phyloP scores from a whole-genome alignment of 345 rosid genomes.

The Hibiscus syriacus region DNA sequence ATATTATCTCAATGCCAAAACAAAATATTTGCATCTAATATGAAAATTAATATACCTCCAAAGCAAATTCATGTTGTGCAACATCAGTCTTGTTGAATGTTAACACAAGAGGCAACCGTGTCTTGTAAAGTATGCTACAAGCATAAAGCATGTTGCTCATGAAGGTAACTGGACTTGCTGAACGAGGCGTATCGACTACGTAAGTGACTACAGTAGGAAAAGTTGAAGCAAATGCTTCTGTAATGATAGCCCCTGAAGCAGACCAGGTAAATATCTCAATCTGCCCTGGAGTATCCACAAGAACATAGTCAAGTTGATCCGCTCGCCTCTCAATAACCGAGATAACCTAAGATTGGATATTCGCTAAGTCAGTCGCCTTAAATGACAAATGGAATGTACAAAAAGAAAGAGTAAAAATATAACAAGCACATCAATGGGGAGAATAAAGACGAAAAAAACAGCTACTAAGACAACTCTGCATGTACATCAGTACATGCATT shows the following conservation, averaged over 20 bases:
- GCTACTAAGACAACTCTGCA: not conserved
- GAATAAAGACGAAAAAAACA: not conserved
- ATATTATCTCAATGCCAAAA: not conserved
- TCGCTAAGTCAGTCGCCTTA: constrained; percentile 12
- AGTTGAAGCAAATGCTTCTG: constrained; percentile 84
- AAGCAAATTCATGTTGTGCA: constrained; percentile 75
- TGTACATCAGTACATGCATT: not conserved
- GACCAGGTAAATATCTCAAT: constrained; percentile 92
- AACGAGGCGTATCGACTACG: constrained; percentile 75
- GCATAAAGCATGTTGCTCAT: constrained; percentile 92
- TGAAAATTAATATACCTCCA: constrained; percentile 42
- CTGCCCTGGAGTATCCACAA: constrained; percentile 89
- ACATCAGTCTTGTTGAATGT: constrained; percentile 81
- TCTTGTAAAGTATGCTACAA: constrained; percentile 81
- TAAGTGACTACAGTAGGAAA: constrained; percentile 74
- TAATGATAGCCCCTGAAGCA: constrained; percentile 87
- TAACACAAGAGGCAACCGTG: constrained; percentile 64
- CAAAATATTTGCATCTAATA: not conserved
- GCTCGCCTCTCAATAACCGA: constrained; percentile 72
- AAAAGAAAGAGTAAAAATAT: no score
- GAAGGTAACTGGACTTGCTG: constrained; percentile 65
- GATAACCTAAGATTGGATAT: constrained; percentile 39
- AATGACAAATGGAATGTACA: not conserved
- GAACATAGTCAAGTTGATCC: constrained; percentile 77
- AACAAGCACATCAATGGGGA: not conserved